Base-by-base conservation (phyloP, 805 yeast genomes). In the Debaryomyces tyrocola region DNA sequence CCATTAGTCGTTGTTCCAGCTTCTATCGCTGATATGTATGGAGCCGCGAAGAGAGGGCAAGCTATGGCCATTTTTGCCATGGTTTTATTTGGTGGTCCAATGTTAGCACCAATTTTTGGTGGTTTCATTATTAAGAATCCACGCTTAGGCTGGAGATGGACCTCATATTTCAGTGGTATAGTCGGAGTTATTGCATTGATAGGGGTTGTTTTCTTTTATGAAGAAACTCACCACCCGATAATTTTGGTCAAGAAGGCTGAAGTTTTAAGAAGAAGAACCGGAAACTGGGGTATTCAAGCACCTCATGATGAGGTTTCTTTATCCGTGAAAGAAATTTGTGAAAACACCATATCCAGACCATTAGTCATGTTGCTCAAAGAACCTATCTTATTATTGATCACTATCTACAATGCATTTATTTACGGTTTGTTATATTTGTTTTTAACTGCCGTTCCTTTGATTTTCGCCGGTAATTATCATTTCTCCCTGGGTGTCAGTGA, bases 1-100 rank as follows among this genome's bases (percentile, higher is more conserved):
- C 89, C 92, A 0, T 62, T 88, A 59, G 90, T 87, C 21, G 87
- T 86, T 35, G 45, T 91, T 10, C 94, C 94, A 27, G 95, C 94
- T 40, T 78, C 86, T 0, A 83, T 87, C 69, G 85, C 92, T 5
- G 96, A 89, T 62, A 74, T 87, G 75, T 87, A 80, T 61, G 79
- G 77, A 53, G 79, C 82, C 49, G 62, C 62, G 14, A 58, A 71
- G 20, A 79, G 96, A 64, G 96, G 96, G 53, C 77, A 74, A 40
- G 91, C 94, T n/a, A 72, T 87, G 57, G 72, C 82, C 11, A 49
- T 83, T 14, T 88, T 87, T 55, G 70, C 87, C 2, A 73, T 85
- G 66, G 80, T 83, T 42, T 87, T 87, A 24, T 84, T 85, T 38
- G 64, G 63, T 53, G 90, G 91, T 45, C 96, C 96, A 12, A 73